A percentile compares a stretch with the other conserved stretches of the same genome.
These are phyloP conservation scores for Talaromyces borbonicus DNA, from an alignment of 495 filamentous ascomycete genomes.

Conservation along the genomic window DNA sequence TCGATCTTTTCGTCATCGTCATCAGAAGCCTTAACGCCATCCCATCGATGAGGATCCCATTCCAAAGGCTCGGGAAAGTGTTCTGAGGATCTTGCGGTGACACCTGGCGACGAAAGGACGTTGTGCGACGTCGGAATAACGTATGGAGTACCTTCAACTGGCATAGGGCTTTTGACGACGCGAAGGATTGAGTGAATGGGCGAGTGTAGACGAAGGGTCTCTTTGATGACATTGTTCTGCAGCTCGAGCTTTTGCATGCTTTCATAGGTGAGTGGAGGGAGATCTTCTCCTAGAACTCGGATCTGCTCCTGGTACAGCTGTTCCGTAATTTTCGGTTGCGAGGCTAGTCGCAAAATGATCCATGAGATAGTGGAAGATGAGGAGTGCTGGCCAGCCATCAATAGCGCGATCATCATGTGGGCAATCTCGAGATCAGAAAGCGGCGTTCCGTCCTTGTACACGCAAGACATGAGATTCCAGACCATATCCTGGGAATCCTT, in stretches of 20 bases:
- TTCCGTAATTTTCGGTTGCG: slow-evolving; percentile 61
- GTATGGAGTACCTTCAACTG: slow-evolving; percentile 66
- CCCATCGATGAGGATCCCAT: slow-evolving; percentile 92
- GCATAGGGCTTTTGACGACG: slow-evolving; percentile 70
- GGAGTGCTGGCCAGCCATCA: slow-evolving; percentile 87
- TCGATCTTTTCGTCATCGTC: slow-evolving; percentile 51
- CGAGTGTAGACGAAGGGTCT: slow-evolving; percentile 70
- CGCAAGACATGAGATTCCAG: slow-evolving; percentile 69
- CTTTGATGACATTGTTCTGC: slow-evolving; percentile 62
- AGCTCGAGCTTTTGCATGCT: slow-evolving; percentile 60
- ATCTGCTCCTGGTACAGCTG: slow-evolving; percentile 70
- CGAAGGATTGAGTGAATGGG: slow-evolving; percentile 83
- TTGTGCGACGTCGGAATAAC: slow-evolving; percentile 66
- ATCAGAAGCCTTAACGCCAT: slow-evolving; percentile 30
- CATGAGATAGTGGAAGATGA: slow-evolving; percentile 72
- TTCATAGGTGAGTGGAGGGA: slow-evolving; percentile 55
- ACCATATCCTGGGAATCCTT: slow-evolving; percentile 61
- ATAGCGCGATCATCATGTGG: slow-evolving; percentile 84
- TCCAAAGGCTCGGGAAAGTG: slow-evolving; percentile 72
- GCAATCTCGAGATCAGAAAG: slow-evolving; percentile 75
- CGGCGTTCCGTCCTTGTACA: slow-evolving; percentile 61
- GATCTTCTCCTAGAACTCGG: slow-evolving; percentile 47
- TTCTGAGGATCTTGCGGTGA: slow-evolving; percentile 54
- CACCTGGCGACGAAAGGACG: slow-evolving; percentile 73
- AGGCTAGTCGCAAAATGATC: slow-evolving; percentile 72